These are phyloP conservation scores for Ceratocystis variospora DNA, from an alignment of 2,329 filamentous ascomycete genomes.

Conservation along the genomic window DNA sequence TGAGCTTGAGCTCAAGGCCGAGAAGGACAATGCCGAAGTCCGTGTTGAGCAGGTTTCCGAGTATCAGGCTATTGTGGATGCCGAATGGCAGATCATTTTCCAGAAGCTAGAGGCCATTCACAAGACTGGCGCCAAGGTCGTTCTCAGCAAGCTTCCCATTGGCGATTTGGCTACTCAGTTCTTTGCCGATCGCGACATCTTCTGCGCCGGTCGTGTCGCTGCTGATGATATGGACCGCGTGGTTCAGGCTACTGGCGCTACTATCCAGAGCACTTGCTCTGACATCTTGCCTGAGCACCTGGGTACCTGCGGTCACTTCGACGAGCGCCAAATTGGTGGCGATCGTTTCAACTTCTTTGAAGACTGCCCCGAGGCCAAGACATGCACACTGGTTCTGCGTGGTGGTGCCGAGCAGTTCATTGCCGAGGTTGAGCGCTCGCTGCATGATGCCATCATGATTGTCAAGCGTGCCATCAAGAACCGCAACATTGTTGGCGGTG, in stretches of 20 bases:
- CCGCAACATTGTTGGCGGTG: constrained; percentile 84
- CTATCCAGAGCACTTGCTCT: constrained; percentile 87
- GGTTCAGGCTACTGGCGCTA: constrained; percentile 84
- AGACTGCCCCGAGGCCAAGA: constrained; percentile 88
- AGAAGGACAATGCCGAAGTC: constrained; percentile 98
- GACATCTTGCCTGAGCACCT: constrained; percentile 83
- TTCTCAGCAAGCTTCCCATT: constrained; percentile 92
- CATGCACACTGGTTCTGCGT: constrained; percentile 86
- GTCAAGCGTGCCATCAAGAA: constrained; percentile 97
- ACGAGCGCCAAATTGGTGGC: constrained; percentile 92
- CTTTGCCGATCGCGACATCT: constrained; percentile 95
- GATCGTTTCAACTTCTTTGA: constrained; percentile 99
- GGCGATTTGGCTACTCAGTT: constrained; percentile 95
- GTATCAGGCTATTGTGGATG: constrained; percentile 98
- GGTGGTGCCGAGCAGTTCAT: constrained; percentile 98
- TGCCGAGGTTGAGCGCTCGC: constrained; percentile 89
- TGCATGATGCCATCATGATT: constrained; percentile 99
- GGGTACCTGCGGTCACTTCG: constrained; percentile 77
- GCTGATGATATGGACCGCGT: constrained; percentile 92
- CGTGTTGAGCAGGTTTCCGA: constrained; percentile 96
- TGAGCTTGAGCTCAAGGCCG: constrained; percentile 93
- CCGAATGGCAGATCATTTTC: constrained; percentile 99
- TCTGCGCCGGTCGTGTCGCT: constrained; percentile 89
- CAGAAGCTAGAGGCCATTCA: constrained; percentile 94
- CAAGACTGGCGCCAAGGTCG: constrained; percentile 91